A percentile compares a stretch with the other conserved stretches of the same genome.
Evolutionary conservation across 768 basidiomycete species (phyloP).

Genomic region (Pleurotus djamor): DNA sequence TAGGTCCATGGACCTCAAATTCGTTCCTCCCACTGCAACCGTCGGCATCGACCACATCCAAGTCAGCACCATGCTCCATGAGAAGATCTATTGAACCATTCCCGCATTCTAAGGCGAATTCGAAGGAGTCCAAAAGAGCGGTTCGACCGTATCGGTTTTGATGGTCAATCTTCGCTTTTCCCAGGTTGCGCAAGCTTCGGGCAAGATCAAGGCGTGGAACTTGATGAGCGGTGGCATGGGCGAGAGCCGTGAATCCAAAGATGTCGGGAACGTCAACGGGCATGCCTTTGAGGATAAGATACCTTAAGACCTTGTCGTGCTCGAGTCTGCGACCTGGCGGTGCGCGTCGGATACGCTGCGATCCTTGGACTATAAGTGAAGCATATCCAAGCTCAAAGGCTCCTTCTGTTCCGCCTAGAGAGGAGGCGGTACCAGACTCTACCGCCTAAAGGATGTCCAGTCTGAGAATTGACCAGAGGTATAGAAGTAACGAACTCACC

Average conservation of each 20-base stretch:
- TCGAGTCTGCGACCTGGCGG: slow-evolving; percentile 17
- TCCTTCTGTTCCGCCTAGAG: slow-evolving; percentile 37
- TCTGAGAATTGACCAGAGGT: neutral
- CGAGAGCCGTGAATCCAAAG: slow-evolving; percentile 45
- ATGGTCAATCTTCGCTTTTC: slow-evolving; percentile 40
- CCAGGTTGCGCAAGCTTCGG: slow-evolving; percentile 28
- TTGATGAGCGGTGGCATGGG: slow-evolving; percentile 35
- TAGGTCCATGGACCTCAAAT: slow-evolving; percentile 34
- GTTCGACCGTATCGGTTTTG: slow-evolving; percentile 49
- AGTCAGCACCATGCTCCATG: slow-evolving; percentile 47
- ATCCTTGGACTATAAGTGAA: too few species aligned
- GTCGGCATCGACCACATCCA: slow-evolving; percentile 37
- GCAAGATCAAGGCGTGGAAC: slow-evolving; percentile 25
- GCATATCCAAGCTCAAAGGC: slow-evolving; percentile 39
- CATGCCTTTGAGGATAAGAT: slow-evolving; percentile 38
- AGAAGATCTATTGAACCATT: slow-evolving; percentile 36
- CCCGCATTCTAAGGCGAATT: slow-evolving; percentile 16
- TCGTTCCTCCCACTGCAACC: slow-evolving; percentile 27
- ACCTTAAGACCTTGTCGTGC: slow-evolving; percentile 32
- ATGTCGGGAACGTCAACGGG: slow-evolving; percentile 42
- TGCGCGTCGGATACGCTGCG: slow-evolving; percentile 18
- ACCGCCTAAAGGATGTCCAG: slow-evolving; percentile 17
- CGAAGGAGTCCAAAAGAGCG: slow-evolving; percentile 31
- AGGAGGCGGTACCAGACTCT: slow-evolving; percentile 28
- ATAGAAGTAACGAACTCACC: slow-evolving; percentile 13